Evolutionary conservation across 805 yeast genomes (phyloP), one percentile per base, ranked within the genome.

Genomic region (Wickerhamomyces canadensis): DNA sequence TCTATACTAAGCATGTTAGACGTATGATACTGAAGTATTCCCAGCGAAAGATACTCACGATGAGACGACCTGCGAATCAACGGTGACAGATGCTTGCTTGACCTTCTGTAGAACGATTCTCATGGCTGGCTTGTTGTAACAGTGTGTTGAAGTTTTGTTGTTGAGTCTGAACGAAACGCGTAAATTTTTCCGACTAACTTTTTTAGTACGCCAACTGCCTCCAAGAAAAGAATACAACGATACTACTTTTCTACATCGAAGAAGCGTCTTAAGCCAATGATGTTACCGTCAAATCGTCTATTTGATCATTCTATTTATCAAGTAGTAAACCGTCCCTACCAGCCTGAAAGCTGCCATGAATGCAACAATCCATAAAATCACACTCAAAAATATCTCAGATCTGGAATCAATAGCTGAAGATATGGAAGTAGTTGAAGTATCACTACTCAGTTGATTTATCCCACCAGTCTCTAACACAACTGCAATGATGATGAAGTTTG

Each of bases 291-390:
- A 11, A 6, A 33, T 41, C 19, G 49, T 13, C 42, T 44, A 62
- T 28, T 48, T 54, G n/a, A 58, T 28, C 34, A 55, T 34, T 45
- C 70, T 61, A 8, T 41, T 38, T 0, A 69, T 36, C 54, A 86
- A 61, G 55, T 78, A 91, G 27, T 73, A 54, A 2, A 72, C 57
- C 47, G 94, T 77, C 1, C 97, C 96, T 19, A 81, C 35, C 47
- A 91, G 82, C 44, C 97, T 68, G 58, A 86, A 80, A 6, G 80
- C 71, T 0, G 98, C 96, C 70, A 87, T 74, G 19, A 80, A 84
- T 4, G 96, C 96, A 30, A 91, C 98, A 26, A 89, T 64, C 96
- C 98, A 91, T 47, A 91, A 67, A 32, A 91, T 81, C 22, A 91
- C 86, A 5, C 93, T 76, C 58, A 91, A 72, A 57, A 87, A 91